A percentile compares a stretch with the other conserved stretches of the same genome.
phyloP scores from a whole-genome alignment of 2,329 filamentous ascomycete species.

The Triangularia verruculosa region DNA sequence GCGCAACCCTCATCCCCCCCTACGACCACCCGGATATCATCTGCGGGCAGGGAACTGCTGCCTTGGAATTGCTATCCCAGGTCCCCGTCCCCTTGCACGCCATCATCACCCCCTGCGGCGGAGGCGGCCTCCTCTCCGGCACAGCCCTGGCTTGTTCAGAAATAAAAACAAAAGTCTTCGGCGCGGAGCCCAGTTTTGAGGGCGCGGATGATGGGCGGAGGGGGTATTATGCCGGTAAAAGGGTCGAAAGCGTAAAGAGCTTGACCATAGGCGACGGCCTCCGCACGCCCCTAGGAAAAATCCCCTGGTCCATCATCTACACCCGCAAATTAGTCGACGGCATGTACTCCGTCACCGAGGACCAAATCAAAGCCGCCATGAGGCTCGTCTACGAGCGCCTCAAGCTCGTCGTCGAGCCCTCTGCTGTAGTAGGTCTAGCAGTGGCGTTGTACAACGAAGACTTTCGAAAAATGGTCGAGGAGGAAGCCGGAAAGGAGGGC shows the following conservation, averaged over 20 bases:
- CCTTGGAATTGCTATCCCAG: conserved; percentile 77
- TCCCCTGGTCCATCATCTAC: conserved; percentile 76
- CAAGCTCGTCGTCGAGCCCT: conserved; percentile 90
- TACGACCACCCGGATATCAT: conserved; percentile 93
- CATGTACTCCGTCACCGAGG: conserved; percentile 73
- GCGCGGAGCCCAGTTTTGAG: conserved; percentile 77
- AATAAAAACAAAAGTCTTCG: conserved; percentile 72
- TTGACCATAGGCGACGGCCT: conserved; percentile 88
- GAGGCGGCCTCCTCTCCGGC: conserved; percentile 83
- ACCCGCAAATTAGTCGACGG: conserved; percentile 66
- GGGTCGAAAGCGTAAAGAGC: conserved; percentile 67
- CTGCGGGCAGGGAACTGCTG: conserved; percentile 87
- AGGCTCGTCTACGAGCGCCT: conserved; percentile 77
- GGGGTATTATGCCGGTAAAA: conserved; percentile 59
- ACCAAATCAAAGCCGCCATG: conserved; percentile 76
- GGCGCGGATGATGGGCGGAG: conserved; percentile 80
- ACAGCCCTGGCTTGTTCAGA: conserved; percentile 69
- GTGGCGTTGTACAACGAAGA: conserved; percentile 82
- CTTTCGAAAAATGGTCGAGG: conserved; percentile 68
- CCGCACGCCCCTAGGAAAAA: conserved; percentile 72
- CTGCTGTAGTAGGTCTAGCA: conserved; percentile 78
- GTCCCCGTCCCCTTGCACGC: conserved; percentile 50
- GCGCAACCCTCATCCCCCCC: conserved; percentile 78
- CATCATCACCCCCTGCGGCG: conserved; percentile 80
- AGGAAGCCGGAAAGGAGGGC: conserved; percentile 65